phyloP scores from a whole-genome alignment of 2,329 filamentous ascomycete genomes.

The Botrytis hyacinthi region DNA sequence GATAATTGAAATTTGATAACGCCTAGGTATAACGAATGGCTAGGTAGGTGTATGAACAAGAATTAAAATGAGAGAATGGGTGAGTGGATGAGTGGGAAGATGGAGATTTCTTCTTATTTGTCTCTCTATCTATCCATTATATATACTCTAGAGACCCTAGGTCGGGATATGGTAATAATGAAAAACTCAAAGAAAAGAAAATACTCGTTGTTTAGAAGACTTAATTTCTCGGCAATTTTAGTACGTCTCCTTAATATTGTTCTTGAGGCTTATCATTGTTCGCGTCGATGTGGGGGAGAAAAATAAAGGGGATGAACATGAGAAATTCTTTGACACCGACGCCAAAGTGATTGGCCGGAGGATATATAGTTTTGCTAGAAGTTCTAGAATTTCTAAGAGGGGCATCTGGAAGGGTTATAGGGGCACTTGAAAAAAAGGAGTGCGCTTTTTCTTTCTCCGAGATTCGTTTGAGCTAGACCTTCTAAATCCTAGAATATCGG shows the following conservation, averaged over 20 bases:
- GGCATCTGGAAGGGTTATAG: neutral
- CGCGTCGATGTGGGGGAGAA: no score
- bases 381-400: neutral
- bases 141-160: neutral
- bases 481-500: neutral
- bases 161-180: neutral
- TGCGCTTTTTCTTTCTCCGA: neutral
- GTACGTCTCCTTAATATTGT: constrained; percentile 2
- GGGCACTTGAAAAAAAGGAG: neutral
- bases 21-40: neutral
- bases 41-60: neutral
- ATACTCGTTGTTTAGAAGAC: neutral
- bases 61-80: neutral
- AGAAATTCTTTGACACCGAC: neutral
- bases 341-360: neutral
- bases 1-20: neutral
- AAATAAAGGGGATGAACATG: neutral
- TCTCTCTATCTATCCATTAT: neutral
- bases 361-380: neutral
- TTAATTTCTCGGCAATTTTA: neutral
- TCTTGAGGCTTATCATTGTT: neutral
- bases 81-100: neutral
- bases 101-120: neutral
- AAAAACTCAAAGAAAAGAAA: neutral
- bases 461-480: neutral